Conservation (phyloP, 1,139 yeast species). For the Taiozyma onychis region DNA sequence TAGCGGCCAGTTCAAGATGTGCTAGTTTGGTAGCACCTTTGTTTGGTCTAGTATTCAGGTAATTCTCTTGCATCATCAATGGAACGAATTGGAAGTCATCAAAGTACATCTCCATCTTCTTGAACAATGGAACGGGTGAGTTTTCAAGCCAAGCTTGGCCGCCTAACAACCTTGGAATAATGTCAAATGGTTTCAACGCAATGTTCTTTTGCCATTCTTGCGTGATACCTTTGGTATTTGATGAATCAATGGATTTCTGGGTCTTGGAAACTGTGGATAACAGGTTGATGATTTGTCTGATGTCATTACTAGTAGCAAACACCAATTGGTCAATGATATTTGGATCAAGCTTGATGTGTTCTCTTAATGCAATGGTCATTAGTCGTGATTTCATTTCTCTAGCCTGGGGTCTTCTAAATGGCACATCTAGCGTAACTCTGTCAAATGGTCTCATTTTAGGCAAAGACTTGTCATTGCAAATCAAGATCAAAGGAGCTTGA, state of each 20-base stretch:
- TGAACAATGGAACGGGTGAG: slow-evolving; percentile 57
- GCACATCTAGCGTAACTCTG: slow-evolving; percentile 72
- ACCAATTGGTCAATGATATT: slow-evolving; percentile 79
- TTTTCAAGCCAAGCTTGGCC: slow-evolving; percentile 55
- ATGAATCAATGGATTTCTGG: slow-evolving; percentile 53
- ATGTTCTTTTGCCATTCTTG: slow-evolving; percentile 84
- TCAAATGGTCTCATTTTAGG: slow-evolving; percentile 98
- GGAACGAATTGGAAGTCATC: slow-evolving; percentile 95
- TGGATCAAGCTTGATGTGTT: slow-evolving; percentile 75
- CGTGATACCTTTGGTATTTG: slow-evolving; percentile 47
- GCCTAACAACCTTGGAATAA: slow-evolving; percentile 63
- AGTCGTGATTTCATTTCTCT: slow-evolving; percentile 75
- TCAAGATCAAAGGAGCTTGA: slow-evolving; percentile 82
- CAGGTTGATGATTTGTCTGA: slow-evolving; percentile 88
- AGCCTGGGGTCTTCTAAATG: slow-evolving; percentile 86
- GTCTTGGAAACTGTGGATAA: slow-evolving; percentile 79
- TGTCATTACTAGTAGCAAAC: slow-evolving; percentile 82
- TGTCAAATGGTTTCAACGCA: slow-evolving; percentile 90
- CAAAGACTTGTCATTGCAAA: slow-evolving; percentile 86
- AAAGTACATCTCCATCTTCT: slow-evolving; percentile 84
- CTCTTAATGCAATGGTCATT: slow-evolving; percentile 87
- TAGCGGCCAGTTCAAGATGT: slow-evolving; percentile 59
- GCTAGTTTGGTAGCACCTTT: slow-evolving; percentile 34
- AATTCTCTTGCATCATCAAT: slow-evolving; percentile 93
- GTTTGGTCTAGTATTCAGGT: slow-evolving; percentile 57